Base-by-base conservation (phyloP, 2,329 filamentous ascomycete genomes). In the Microsporum ferrugineum region DNA sequence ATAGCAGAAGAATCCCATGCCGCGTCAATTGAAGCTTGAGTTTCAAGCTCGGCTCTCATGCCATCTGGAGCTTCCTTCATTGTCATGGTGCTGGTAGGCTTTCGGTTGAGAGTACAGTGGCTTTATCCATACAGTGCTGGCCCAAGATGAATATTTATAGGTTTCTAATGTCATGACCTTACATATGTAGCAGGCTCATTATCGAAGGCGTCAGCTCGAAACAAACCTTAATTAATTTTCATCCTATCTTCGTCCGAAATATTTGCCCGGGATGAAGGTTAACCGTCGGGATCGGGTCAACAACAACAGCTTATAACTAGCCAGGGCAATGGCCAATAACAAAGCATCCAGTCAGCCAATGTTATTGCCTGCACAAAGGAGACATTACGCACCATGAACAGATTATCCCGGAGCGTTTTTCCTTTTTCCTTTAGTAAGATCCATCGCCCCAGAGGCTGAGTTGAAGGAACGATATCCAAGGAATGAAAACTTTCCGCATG, bases 1-100 rank as follows among this genome's bases (percentile, higher is more conserved):
- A 57, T 41, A n/a, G 36, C 3, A 41, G 55, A 57, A 2, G 55
- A 47, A n/a, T 59, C 17, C 60, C 62, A 63, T 34, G 49, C 14
- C 1, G 57, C 34, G 8, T 29, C 38, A 14, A 58, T 55, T 17
- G 56, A 33, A 56, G 59, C 31, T 38, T 61, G 49, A 5, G 59
- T 60, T 33, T 59, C 60, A 31, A 41, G 39, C 36, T 59, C 55
- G 8, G 31, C 23, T 27, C 38, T 29, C 27, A 29, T 53, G 39
- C n/a, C 38, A n/a, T 61, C 51, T 29, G 53, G 29, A 6, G 34
- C n/a, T 17, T 61, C 59, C 29, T 41, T 56, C 33, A 56, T 45
- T 38, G 49, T 39, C 23, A 31, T 31, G 5, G 33, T 56, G 38
- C 7, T n/a, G 58, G 33, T n/a, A 23, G 17, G 8, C n/a, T n/a